Base-by-base conservation (phyloP, 2,329 filamentous ascomycete genomes). In the Fusarium sp. region DNA sequence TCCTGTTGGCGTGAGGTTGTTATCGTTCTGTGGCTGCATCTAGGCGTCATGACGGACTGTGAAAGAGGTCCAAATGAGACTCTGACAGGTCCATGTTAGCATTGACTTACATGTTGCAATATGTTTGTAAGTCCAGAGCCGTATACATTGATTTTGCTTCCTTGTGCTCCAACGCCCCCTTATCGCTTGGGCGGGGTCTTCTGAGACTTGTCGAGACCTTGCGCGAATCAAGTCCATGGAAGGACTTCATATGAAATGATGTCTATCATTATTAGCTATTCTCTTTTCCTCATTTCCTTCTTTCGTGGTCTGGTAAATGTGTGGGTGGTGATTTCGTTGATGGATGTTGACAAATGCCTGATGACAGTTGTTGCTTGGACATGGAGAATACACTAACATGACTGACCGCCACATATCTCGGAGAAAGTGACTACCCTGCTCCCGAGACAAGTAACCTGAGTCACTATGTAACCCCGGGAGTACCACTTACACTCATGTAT, bases 351-450 rank as follows among this genome's bases (percentile, higher is more conserved):
- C 9, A 47, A 14, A 47, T 47, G 42, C 5, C 22, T 18, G 22
- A 47, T 47, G 42, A 47, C 42, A 47, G 22, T 29, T 50, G 45
- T 50, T 50, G 45, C 16, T 50, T 18, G 4, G 5, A 52, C 16
- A 29, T 52, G 27, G 47, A 52, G 47, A n/a, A 31, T 52, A n/a
- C 47, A 52, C 27, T 31, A 31, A 52, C 18, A 52, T 52, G 47
- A 31, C 47, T 52, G 47, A 31, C 27, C 27, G 25, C 47, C 27
- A 31, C 22, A 52, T 52, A 31, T 31, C 9, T 52, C 47, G 47
- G 47, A 52, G 47, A 52, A 52, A 27, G 25, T 52, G 47, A 52
- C 47, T 20, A 31, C 47, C 27, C 47, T 31, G 18, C 25, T 52
- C 18, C 47, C 47, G 47, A 52, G 27, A 52, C 27, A 52, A 20